Evolutionary conservation across 179 eudicot species (phyloP).

Genomic region (Vitellaria paradoxa): DNA sequence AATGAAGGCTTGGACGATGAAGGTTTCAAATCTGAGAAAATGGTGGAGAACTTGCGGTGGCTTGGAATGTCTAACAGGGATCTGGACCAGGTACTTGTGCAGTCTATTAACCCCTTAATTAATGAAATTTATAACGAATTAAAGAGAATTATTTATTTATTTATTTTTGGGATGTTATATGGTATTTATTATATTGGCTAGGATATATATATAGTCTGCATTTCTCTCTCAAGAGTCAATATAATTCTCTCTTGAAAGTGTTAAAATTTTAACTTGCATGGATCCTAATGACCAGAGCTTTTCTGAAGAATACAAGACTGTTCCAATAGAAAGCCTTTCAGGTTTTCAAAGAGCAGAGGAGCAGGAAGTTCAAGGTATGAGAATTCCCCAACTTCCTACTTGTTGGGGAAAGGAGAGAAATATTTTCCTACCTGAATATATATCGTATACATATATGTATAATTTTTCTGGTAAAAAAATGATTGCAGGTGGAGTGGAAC

Average conservation of each 20-base stretch:
- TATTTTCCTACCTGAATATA: too few species aligned
- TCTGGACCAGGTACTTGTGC: slow-evolving; percentile 45
- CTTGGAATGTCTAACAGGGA: slow-evolving; percentile 58
- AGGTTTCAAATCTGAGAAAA: slow-evolving; percentile 30
- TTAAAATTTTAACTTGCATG: background rate
- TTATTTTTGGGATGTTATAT: too few species aligned
- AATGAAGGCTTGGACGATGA: slow-evolving; percentile 34
- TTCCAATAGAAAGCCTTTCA: slow-evolving; percentile 50
- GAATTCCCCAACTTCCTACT: too few species aligned
- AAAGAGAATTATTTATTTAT: too few species aligned
- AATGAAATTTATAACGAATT: too few species aligned
- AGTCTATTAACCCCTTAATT: background rate
- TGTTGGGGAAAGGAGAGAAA: too few species aligned
- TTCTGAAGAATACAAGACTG: slow-evolving; percentile 42
- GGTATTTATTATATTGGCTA: too few species aligned
- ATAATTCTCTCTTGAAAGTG: too few species aligned
- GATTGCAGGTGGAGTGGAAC: slow-evolving; percentile 30
- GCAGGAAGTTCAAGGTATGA: slow-evolving; percentile 42
- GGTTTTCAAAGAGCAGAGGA: slow-evolving; percentile 27
- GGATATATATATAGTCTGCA: too few species aligned
- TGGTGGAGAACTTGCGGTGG: slow-evolving; percentile 72
- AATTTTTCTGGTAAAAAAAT: background rate
- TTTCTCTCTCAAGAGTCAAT: too few species aligned
- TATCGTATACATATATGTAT: too few species aligned
- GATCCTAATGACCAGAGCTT: slow-evolving; percentile 27